phyloP scores from a whole-genome alignment of 257 asterid species.

The Coffea canephora region DNA sequence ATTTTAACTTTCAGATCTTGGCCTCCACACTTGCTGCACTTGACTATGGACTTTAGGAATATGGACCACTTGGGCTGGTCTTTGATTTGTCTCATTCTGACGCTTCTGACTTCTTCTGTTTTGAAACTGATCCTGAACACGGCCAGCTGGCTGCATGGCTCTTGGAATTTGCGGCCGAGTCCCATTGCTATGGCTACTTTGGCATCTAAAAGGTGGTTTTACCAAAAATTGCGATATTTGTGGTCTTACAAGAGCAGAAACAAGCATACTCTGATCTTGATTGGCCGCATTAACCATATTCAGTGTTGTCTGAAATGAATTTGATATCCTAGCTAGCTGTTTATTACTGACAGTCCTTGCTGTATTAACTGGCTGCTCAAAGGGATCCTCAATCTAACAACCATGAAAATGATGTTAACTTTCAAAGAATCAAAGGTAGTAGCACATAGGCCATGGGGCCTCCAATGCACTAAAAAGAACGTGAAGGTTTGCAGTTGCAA shows the following conservation, averaged over 20 bases:
- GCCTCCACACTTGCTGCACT: constrained; percentile 55
- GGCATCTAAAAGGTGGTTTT: constrained; percentile 30
- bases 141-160: constrained; percentile 5
- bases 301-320: constrained; percentile 49
- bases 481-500: not conserved
- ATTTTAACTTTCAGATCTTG: constrained; percentile 30
- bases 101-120: constrained; percentile 7
- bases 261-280: constrained; percentile 32
- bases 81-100: constrained; percentile 1
- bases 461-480: not conserved
- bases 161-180: constrained; percentile 26
- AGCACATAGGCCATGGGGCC: not conserved
- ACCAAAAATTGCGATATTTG: constrained; percentile 34
- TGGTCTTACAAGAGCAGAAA: constrained; percentile 52
- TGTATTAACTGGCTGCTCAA: constrained; percentile 82
- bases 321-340: constrained; percentile 53
- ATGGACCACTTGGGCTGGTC: constrained; percentile 32
- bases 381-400: constrained; percentile 90
- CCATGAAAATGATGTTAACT: not conserved
- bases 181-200: constrained; percentile 29
- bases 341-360: constrained; percentile 65
- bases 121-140: constrained; percentile 24
- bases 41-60: constrained; percentile 18
- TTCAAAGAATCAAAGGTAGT: not conserved
- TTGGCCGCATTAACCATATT: constrained; percentile 39